Evolutionary conservation across 2,329 filamentous ascomycete species (phyloP).

Genomic region (Rachicladosporium sp.): DNA sequence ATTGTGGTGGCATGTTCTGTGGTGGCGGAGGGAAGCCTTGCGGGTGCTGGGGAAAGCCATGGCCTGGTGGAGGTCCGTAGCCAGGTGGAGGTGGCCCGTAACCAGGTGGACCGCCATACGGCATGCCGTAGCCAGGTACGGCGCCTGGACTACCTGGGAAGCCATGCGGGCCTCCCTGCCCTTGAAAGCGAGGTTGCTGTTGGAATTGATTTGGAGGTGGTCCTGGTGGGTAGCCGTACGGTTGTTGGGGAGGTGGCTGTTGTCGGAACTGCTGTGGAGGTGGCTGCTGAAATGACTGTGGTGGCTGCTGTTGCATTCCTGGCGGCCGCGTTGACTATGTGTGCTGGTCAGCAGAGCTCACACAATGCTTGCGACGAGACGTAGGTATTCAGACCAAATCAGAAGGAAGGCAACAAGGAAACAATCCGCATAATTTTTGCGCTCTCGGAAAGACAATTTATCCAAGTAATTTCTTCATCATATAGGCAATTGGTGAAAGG

Average conservation of each 20-base stretch:
- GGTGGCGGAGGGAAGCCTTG: slow-evolving; percentile 21
- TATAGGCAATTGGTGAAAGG: slow-evolving; percentile 25
- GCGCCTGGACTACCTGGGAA: slow-evolving; percentile 32
- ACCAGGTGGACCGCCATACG: slow-evolving; percentile 8
- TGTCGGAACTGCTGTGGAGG: slow-evolving; percentile 23
- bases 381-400: slow-evolving; percentile 32
- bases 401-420: slow-evolving; percentile 99
- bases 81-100: slow-evolving; percentile 19
- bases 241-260: slow-evolving; percentile 28
- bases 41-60: slow-evolving; percentile 37
- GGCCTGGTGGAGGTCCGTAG: slow-evolving; percentile 46
- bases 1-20: slow-evolving; percentile 35
- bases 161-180: slow-evolving; percentile 29
- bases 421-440: slow-evolving; percentile 88
- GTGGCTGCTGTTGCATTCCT: slow-evolving; percentile 1
- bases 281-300: slow-evolving; percentile 22
- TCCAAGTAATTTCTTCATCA: slow-evolving; percentile 82
- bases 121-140: slow-evolving; percentile 28
- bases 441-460: slow-evolving; percentile 92
- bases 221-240: slow-evolving; percentile 28
- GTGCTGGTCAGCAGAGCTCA: slow-evolving; percentile 1
- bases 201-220: slow-evolving; percentile 27
- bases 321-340: slow-evolving; percentile 16
- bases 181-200: slow-evolving; percentile 36
- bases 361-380: background rate